Evolutionary conservation across 768 basidiomycete species (phyloP), one percentile per base, ranked within the genome.

Genomic region (Sarcodon sp.): DNA sequence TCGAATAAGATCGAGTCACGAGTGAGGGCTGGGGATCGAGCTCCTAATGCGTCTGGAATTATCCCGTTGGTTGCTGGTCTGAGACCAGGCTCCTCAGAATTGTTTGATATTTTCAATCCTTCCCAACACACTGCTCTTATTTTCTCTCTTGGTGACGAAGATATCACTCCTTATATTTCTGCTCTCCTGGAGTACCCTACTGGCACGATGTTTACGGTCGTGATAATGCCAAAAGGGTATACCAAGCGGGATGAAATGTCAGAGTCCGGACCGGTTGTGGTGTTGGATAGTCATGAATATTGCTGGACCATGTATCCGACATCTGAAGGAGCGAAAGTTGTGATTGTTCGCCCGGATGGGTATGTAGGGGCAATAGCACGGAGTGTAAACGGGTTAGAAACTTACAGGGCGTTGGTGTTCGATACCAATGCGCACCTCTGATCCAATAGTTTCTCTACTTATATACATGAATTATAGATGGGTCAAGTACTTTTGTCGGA

Each of bases 1-100:
- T 52, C 41, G 45, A 44, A 43, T 16, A 49, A 68, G 27, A 50
- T 34, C 18, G 55, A 37, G 43, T 50, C 47, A 45, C 55, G 51
- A 51, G 33, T 63, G 49, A 47, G 60, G 45, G 72, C 72, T 1
- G 74, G 73, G 2, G 72, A 75, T 49, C 55, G 72, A 13, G 72
- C 72, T 0, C 73, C 71, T 0, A 69, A 73, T 27, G 67, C 71
- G 0, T 57, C 73, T 3, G 61, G 47, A 1, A 54, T 67, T 10
- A 45, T 59, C 0, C 46, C 52, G 2, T 18, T 45, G 47, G 41
- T 38, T 0, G 7, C 13, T 13, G 39, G 39, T 41, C 39, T 41
- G 8, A 15, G 4, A 1, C 39, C 39, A 41, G 50, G 51, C 1
- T 38, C 46, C 32, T 56, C 55, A 3, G 44, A 38, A 7, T 53